A percentile compares a stretch with the other conserved stretches of the same genome.
Conservation (phyloP, 352 stramenopile species). For the Pythium dissotocum region DNA sequence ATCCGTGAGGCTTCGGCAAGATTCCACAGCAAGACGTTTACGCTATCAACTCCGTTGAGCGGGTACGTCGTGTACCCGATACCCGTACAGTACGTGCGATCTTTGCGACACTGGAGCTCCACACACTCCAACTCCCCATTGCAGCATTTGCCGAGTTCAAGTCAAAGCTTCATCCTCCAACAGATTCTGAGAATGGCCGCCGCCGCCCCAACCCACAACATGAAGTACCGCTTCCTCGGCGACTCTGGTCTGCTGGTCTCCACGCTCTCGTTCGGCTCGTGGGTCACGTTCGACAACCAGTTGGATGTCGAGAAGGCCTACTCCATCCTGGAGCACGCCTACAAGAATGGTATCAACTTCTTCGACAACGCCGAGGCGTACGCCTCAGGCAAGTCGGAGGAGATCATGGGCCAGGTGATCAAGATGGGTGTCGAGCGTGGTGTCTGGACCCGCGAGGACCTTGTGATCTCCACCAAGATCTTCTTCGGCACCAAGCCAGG, state of each 20-base stretch:
- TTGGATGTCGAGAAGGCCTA: constrained; percentile 59
- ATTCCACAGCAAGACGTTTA: background rate
- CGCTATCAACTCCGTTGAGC: background rate
- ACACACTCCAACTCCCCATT: background rate
- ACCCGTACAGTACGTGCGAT: background rate
- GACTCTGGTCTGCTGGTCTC: constrained; percentile 57
- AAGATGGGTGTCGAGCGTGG: constrained; percentile 48
- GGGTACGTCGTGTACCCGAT: no score
- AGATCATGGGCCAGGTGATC: constrained; percentile 61
- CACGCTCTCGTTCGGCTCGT: constrained; percentile 52
- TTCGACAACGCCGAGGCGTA: constrained; percentile 71
- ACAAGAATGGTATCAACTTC: constrained; percentile 69
- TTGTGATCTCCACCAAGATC: constrained; percentile 74
- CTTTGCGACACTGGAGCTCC: background rate
- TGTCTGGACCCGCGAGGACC: constrained; percentile 50
- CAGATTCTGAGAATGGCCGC: background rate
- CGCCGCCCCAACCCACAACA: constrained; percentile 32
- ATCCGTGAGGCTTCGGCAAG: background rate
- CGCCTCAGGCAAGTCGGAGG: constrained; percentile 41
- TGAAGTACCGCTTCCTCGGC: constrained; percentile 66
- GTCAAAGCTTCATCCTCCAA: constrained; percentile 7
- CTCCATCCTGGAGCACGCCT: constrained; percentile 53
- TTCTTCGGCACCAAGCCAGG: constrained; percentile 50
- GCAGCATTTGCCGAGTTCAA: constrained; percentile 15
- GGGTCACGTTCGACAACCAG: constrained; percentile 54